Conservation (phyloP, 2,329 filamentous ascomycete species). For the Pseudodiploospora longispora region DNA sequence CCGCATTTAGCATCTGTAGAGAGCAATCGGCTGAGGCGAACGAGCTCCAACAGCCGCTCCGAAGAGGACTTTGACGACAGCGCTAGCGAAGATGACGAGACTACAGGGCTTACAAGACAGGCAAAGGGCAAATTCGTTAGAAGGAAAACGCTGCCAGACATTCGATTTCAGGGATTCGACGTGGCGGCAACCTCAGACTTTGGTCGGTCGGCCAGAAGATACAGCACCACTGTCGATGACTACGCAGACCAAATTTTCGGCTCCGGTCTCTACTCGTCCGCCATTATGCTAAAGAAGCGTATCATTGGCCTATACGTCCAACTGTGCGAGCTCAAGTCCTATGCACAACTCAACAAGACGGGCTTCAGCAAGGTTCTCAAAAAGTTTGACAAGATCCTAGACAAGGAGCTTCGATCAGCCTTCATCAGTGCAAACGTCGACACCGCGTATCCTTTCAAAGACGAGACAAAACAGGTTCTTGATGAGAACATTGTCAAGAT, state of each 20-base stretch:
- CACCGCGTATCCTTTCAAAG: conserved; percentile 72
- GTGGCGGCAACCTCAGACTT: conserved; percentile 56
- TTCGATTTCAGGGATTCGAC: conserved; percentile 28
- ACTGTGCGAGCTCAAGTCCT: conserved; percentile 91
- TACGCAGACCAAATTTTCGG: conserved; percentile 64
- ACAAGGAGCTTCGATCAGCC: conserved; percentile 66
- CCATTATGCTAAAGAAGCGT: conserved; percentile 86
- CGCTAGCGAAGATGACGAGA: conserved; percentile 57
- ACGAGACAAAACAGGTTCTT: conserved; percentile 60
- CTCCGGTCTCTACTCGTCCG: conserved; percentile 54
- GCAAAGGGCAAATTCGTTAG: conserved; percentile 32
- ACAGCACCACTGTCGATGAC: conserved; percentile 66
- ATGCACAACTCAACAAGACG: conserved; percentile 90
- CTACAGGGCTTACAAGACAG: conserved; percentile 42
- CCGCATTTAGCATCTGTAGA: conserved; percentile 22
- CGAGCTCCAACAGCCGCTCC: conserved; percentile 33
- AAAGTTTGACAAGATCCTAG: conserved; percentile 95
- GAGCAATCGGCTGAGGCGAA: conserved; percentile 16
- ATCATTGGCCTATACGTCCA: conserved; percentile 83
- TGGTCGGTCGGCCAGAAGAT: conserved; percentile 45
- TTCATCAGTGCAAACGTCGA: conserved; percentile 73
- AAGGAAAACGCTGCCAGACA: conserved; percentile 35
- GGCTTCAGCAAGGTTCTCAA: conserved; percentile 95
- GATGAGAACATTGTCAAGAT: conserved; percentile 66
- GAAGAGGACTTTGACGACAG: conserved; percentile 43